Percentiles rank a stretch among this genome's conserved stretches.
These are phyloP conservation scores for Plasmodium cynomolgi DNA, from an alignment of 169 alveolate species.

Conservation along the genomic window DNA sequence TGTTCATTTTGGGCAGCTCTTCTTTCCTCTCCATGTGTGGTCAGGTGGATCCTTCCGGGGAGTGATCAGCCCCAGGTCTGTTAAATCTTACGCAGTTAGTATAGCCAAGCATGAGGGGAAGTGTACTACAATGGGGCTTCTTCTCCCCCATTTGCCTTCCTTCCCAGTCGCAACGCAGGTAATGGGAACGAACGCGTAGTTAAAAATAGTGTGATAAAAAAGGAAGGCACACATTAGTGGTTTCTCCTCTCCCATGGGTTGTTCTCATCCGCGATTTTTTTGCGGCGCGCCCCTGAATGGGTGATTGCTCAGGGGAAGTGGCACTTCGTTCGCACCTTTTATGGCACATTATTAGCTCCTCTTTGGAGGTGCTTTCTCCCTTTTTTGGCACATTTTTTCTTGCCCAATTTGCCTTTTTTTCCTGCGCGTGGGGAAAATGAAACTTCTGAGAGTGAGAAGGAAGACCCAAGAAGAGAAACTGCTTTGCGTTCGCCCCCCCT, in stretches of 20 bases:
- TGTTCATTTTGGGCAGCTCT: constrained; percentile 5
- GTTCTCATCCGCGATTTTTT: background rate
- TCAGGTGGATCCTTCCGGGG: background rate
- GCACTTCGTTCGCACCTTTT: background rate
- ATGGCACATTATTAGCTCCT: background rate
- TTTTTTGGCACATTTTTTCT: background rate
- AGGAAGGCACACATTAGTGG: background rate
- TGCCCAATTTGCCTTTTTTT: background rate
- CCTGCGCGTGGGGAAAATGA: background rate
- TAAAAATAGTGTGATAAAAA: background rate
- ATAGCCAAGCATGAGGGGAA: background rate
- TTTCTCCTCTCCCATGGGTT: background rate
- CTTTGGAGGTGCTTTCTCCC: background rate
- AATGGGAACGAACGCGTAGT: background rate
- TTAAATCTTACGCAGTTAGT: background rate
- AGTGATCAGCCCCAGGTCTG: background rate
- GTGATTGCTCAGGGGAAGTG: background rate
- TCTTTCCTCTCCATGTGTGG: background rate
- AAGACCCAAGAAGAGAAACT: background rate
- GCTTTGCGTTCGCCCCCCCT: background rate
- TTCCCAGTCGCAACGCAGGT: background rate
- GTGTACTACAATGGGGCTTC: background rate
- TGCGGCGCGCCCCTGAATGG: background rate
- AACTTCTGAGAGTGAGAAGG: background rate
- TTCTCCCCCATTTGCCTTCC: background rate